Evolutionary conservation across 2,329 filamentous ascomycete species (phyloP).

Genomic region (Venturia asperata): DNA sequence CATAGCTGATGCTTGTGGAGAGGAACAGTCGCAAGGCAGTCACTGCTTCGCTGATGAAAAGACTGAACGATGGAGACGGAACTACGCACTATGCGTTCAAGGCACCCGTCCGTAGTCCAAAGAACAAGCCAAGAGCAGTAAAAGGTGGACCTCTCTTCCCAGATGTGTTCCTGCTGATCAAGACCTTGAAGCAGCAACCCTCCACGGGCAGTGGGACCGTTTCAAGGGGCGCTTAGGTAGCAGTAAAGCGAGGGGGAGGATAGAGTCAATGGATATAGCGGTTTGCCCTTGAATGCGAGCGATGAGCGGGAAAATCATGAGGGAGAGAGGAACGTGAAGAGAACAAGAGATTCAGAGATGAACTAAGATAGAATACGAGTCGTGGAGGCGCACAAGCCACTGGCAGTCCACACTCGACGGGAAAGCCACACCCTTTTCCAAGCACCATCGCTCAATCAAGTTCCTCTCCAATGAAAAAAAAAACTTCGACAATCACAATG

Average conservation of each 20-base stretch:
- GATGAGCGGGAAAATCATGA: background rate
- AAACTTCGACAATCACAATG: background rate
- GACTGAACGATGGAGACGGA: background rate
- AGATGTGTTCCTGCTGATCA: background rate
- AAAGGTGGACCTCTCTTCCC: background rate
- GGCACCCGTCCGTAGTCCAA: background rate
- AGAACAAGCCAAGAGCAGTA: background rate
- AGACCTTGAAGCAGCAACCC: background rate
- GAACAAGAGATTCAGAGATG: background rate
- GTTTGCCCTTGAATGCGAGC: background rate
- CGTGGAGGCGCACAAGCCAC: background rate
- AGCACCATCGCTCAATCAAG: background rate
- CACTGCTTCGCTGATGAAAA: background rate
- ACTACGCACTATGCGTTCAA: background rate
- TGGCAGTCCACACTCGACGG: background rate
- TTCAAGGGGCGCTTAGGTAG: background rate
- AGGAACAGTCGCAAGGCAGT: background rate
- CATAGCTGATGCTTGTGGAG: background rate
- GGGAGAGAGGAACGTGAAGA: background rate
- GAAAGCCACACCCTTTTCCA: background rate
- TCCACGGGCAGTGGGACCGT: background rate
- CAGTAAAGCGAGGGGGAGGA: background rate
- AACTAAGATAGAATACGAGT: background rate
- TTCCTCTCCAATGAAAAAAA: background rate
- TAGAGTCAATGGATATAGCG: background rate